Base-by-base conservation (phyloP, 352 stramenopile genomes). In the Phytophthora pini region DNA sequence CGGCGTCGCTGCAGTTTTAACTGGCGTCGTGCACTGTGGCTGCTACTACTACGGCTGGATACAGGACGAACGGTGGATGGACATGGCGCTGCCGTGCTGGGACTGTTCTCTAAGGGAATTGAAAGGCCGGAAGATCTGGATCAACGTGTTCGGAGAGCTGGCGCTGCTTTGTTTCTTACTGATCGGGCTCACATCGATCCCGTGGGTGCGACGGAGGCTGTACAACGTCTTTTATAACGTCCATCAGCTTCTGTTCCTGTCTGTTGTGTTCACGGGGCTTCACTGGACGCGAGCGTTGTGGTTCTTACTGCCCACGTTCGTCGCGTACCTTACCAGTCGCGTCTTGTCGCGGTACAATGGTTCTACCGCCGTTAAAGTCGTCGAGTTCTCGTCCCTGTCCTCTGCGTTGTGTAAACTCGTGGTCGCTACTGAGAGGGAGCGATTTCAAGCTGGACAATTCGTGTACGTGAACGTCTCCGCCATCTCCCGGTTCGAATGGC, bases 111-210 rank as follows among this genome's bases (percentile, higher is more conserved):
- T 84, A 22, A 39, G 50, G 17, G 62, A 62, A 0, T 44, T 46
- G 1, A 27, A 26, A 8, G 78, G 76, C 11, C 49, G 65, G 5
- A 47, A 76, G n/a, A 45, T 67, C 1, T 86, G 76, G 79, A 47
- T 82, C 15, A 88, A 88, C 34, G 56, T 82, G 2, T 86, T 86
- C 26, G 79, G 79, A 2, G 58, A 77, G 17, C n/a, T 82, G 12
- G 65, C 79, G 2, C 40, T 82, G 51, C 41, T 82, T 4, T 69
- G 47, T 34, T 81, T 88, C 43, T 22, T 88, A 4, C 10, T 66
- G 15, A 79, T 88, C 44, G 74, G 65, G 2, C 40, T 68, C 34
- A 85, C 74, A 1, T 78, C 76, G 3, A 56, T 83, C 13, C 71
- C 79, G 17, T 80, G 34, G 41, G 49, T 85, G 11, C 76, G 79